phyloP scores from a whole-genome alignment of 2,329 filamentous ascomycete genomes.

The Nemania bipapillata region DNA sequence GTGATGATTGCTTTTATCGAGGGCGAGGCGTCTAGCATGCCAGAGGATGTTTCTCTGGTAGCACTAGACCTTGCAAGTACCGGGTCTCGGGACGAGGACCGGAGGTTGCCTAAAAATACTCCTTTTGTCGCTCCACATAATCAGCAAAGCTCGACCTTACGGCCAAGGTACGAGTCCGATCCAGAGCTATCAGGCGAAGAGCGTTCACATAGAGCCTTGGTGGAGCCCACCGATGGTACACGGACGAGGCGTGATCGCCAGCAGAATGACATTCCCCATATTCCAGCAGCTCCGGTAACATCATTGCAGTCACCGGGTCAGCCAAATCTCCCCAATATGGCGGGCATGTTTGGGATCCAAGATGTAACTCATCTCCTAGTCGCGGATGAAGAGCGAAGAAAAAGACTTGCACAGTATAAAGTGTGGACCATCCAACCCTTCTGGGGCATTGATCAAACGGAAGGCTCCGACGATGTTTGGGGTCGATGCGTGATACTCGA shows the following conservation, averaged over 20 bases:
- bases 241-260: neutral
- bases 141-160: neutral
- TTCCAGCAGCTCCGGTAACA: neutral
- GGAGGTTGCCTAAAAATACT: neutral
- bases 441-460: neutral
- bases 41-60: neutral
- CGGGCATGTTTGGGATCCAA: constrained; percentile 5
- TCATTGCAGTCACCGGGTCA: neutral
- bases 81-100: neutral
- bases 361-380: constrained; percentile 8
- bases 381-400: neutral
- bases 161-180: neutral
- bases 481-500: constrained; percentile 21
- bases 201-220: neutral
- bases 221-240: neutral
- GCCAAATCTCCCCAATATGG: neutral
- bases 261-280: neutral
- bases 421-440: constrained; percentile 31
- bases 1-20: constrained; percentile 9
- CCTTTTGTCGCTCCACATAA: neutral
- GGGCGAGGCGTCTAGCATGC: neutral
- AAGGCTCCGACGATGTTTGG: constrained; percentile 7
- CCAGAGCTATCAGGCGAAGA: neutral
- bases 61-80: neutral
- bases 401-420: constrained; percentile 20